Conservation (phyloP, 345 rosid species). For the Citrus sp. region DNA sequence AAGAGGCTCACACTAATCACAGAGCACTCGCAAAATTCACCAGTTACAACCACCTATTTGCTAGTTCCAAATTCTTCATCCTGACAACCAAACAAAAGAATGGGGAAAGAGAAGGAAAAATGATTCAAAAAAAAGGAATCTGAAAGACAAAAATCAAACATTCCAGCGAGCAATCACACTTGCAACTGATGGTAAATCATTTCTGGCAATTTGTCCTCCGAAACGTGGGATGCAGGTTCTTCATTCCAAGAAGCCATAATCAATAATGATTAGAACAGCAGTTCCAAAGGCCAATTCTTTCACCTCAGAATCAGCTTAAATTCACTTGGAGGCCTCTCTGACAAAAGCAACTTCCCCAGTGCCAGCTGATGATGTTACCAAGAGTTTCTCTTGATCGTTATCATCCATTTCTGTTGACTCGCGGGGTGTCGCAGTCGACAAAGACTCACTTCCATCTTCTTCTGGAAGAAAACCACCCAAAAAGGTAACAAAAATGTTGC, state of each 20-base stretch:
- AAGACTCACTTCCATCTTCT: conserved; percentile 51
- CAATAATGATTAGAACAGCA: not conserved
- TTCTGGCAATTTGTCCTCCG: not conserved
- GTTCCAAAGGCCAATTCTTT: not conserved
- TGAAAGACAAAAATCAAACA: conserved; percentile 6
- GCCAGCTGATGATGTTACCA: conserved; percentile 35
- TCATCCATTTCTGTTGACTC: conserved; percentile 50
- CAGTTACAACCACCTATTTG: conserved; percentile 9
- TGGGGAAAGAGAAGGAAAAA: not conserved
- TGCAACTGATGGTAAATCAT: not conserved
- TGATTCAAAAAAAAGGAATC: not conserved
- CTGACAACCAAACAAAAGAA: conserved; percentile 9
- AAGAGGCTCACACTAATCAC: not conserved
- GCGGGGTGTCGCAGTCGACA: conserved; percentile 30
- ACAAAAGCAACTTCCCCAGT: conserved; percentile 49
- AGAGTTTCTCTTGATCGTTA: conserved; percentile 45
- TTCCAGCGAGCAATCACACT: conserved; percentile 2
- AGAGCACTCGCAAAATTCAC: conserved; percentile 7
- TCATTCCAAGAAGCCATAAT: conserved; percentile 8
- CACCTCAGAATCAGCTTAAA: not conserved
- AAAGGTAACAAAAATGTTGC: conserved; percentile 5
- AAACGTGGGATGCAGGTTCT: not conserved
- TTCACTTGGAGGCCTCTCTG: conserved; percentile 35
- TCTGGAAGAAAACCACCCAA: conserved; percentile 19
- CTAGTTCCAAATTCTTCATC: not conserved